phyloP scores from a whole-genome alignment of 345 rosid genomes.

The Hibiscus syriacus region DNA sequence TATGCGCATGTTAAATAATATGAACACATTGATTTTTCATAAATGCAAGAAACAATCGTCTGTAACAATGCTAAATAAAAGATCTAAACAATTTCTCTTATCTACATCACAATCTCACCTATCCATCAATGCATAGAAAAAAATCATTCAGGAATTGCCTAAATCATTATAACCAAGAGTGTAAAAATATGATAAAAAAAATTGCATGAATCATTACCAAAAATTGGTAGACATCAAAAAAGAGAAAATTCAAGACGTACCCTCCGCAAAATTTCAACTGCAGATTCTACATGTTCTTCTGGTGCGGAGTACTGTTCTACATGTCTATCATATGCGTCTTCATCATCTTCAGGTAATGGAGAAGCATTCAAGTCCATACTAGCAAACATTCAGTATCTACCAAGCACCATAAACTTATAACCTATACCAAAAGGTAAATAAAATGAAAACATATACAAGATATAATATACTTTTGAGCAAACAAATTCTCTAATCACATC shows the following conservation, averaged over 20 bases:
- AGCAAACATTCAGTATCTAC: conserved; percentile 54
- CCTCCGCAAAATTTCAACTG: conserved; percentile 61
- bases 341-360: conserved; percentile 73
- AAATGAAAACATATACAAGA: conserved; percentile 9
- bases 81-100: background rate
- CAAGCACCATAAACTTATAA: conserved; percentile 23
- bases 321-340: conserved; percentile 45
- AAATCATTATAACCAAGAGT: background rate
- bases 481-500: background rate
- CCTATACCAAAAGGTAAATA: background rate
- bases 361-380: conserved; percentile 76
- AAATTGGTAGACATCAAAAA: background rate
- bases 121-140: background rate
- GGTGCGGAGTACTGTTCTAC: conserved; percentile 34
- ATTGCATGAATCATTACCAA: background rate
- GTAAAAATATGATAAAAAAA: too few relatives aligned
- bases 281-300: conserved; percentile 56
- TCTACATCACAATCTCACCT: background rate
- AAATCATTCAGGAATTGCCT: background rate
- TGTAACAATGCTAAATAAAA: background rate
- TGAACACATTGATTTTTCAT: background rate
- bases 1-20: background rate
- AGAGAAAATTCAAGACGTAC: conserved; percentile 25
- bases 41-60: background rate
- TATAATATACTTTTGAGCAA: conserved; percentile 1